Base-by-base conservation (phyloP, 441 rosid genomes). In the Aleurites moluccanus region DNA sequence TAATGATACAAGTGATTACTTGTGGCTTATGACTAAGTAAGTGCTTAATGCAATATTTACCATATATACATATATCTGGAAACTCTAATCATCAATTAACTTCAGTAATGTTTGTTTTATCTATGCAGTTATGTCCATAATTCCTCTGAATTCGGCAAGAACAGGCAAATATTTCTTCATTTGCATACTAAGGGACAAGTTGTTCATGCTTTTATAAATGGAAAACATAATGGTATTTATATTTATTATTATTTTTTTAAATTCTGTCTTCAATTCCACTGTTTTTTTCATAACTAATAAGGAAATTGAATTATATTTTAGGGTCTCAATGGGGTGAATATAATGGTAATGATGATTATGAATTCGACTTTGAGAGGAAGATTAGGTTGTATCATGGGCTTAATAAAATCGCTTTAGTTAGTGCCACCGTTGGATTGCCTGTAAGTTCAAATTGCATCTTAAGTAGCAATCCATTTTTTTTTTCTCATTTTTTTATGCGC, bases 1-100 rank as follows among this genome's bases (percentile, higher is more conserved):
- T 8, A 80, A 85, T 69, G 95, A 86, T 50, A 69, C 78, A 6
- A 84, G 81, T 42, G 98, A 91, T 75, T 91, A 91, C 53, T 64
- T 91, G n/a, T 93, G 96, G 98, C 81, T 87, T 44, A 83, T 89
- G 87, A 89, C 92, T 23, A 83, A 83, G 78, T 92, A 83, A 28
- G n/a, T 45, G 2, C 20, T 9, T 14, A 49, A 49, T 2, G 33
- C 33, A 30, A 30, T 30, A 30, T 30, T 30, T 30, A 30, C n/a
- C n/a, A n/a, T n/a, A 30, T 3, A 30, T 30, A 30, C 33, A 30
- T 30, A 30, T 30, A n/a, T n/a, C n/a, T n/a, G n/a, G n/a, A 30
- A 30, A 3, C 33, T 30, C 33, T 30, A 1, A 30, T 2, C 33
- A 30, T 30, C 2, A 30, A 30, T 2, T 30, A 30, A 30, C 33